Base-by-base conservation (phyloP, 306 rosid species). In the Cajanus cajan region DNA sequence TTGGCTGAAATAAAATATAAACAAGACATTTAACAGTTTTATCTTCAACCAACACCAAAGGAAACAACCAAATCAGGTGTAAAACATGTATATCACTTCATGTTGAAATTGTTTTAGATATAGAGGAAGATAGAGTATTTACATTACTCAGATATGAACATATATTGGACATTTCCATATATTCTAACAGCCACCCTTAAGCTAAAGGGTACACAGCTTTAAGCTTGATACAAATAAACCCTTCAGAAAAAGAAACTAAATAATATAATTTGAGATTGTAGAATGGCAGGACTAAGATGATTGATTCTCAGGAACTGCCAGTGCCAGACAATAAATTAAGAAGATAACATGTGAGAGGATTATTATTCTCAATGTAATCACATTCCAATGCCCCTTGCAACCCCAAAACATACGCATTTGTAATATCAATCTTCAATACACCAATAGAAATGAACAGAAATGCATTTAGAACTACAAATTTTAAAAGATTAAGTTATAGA, bases 1-100 rank as follows among this genome's bases (percentile, higher is more conserved):
- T 95, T 78, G 97, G 98, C 99, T 95, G 93, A 89, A 84, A 73
- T 57, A 70, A 78, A 68, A 70, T 19, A 57, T 36, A 78, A 81
- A 16, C 82, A 73, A 59, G 14, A 76, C 37, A 77, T 82, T 28
- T 79, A 6, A 78, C 52, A 59, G 5, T 34, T 68, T 68, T 61
- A 41, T 22, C 69, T 62, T 54, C 15, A 15, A 72, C 28, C 68
- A 74, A 31, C 55, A 25, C 43, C 76, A 47, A 51, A 63, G 31
- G 10, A 54, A 61, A 31, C 71, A 71, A 72, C 22, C 80, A 64
- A 52, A 33, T 66, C 65, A 52, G 69, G 66, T 7, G 51, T 68
- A 31, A 73, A 47, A 77, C 39, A 36, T 24, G 73, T 4, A 45
- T 16, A 58, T n/a, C 50, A 8, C 19, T 21, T 16, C 2, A 6